Base-by-base conservation (phyloP, 116 monocot species). In the Dioscorea cayenensis region DNA sequence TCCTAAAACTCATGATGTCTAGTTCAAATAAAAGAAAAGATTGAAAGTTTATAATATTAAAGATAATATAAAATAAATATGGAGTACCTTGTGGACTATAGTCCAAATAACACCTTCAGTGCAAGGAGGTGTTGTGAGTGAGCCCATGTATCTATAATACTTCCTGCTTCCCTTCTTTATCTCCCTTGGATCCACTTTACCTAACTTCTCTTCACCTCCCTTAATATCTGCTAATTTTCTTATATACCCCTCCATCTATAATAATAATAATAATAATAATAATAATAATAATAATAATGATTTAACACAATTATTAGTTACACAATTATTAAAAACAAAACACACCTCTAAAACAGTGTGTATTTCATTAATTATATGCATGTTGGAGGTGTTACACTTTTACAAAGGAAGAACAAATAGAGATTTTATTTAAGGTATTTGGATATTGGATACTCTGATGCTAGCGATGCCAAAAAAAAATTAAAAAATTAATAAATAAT, bases 51-150 rank as follows among this genome's bases (percentile, higher is more conserved):
- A 49, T 10, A 14, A 49, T 8, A 2, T 0, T 29, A 60, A 28
- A 32, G 2, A 32, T 2, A 32, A 32, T 32, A 32, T 32, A 32
- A 32, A 32, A 32, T 32, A 2, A 32, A 32, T 3, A 32, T 32
- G 32, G 4, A 32, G 18, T 35, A 80, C 80, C 80, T 72, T 72
- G 28, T 25, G 75, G 20, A 76, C 22, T 14, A 86, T 63, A 12
- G 83, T 83, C 86, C 86, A 86, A 25, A 83, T 66, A 1, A 86
- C 86, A 18, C 77, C 75, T 61, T 86, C 77, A 5, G 77, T 80
- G 82, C 86, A 86, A 29, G 86, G 86, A 19, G 86, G 86, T 3
- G 77, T 75, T 13, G 86, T 86, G 25, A 86, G 79, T 8, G 86
- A 86, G 12, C 86, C 86, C 19, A 75, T 43, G 71, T 86, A 86